phyloP scores from a whole-genome alignment of 305 asterid genomes.

The Rubia balearica region DNA sequence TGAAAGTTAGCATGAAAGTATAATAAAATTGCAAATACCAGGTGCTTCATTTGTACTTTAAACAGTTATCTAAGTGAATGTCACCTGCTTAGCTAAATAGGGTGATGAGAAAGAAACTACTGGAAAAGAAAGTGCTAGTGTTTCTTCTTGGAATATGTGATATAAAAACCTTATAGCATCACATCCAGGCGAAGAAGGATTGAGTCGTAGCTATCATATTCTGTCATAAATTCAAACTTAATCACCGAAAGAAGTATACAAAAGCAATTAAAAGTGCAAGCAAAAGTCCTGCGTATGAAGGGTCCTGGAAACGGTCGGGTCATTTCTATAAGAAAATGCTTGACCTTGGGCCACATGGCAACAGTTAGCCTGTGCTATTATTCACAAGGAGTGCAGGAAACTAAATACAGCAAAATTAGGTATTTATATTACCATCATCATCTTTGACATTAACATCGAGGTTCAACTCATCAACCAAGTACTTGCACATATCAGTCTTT shows the following conservation, averaged over 20 bases:
- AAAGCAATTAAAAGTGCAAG: not conserved
- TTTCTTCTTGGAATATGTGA: not conserved
- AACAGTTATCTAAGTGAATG: not conserved
- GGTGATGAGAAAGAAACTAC: not conserved
- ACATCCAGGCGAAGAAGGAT: not conserved
- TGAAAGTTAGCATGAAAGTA: not conserved
- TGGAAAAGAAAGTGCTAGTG: not conserved
- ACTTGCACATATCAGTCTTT: slow-evolving; percentile 74
- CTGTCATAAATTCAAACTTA: not conserved
- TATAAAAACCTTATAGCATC: not conserved
- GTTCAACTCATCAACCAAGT: slow-evolving; percentile 77
- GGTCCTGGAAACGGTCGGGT: not conserved
- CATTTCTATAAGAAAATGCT: not conserved
- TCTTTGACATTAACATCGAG: slow-evolving; percentile 69
- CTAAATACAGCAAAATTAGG: not conserved
- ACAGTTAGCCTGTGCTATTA: not conserved
- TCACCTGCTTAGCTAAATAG: not conserved
- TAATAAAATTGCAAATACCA: not conserved
- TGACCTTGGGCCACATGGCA: not conserved
- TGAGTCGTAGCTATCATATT: not conserved
- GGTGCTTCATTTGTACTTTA: not conserved
- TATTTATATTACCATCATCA: slow-evolving; percentile 58
- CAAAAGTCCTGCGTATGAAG: not conserved
- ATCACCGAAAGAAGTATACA: not conserved
- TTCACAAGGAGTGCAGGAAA: not conserved